Base-by-base conservation (phyloP, 2,329 filamentous ascomycete species). In the Colletotrichum liriopes region DNA sequence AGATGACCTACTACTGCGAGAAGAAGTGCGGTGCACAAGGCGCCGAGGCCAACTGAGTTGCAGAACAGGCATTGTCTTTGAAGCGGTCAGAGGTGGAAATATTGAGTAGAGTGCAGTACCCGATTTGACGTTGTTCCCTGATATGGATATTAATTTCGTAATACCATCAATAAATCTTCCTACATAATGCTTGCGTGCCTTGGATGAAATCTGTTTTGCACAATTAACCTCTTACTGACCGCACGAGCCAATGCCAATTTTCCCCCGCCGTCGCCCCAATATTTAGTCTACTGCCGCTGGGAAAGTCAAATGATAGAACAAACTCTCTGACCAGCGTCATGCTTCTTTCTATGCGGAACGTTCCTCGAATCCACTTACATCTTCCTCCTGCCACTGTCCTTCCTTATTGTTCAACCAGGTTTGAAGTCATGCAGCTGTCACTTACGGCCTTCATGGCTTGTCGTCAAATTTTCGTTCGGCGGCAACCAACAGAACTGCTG, bases 21-120 rank as follows among this genome's bases (percentile, higher is more conserved):
- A 71, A 75, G 52, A 71, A 74, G 60, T 75, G 73, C 8, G 71
- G 74, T 43, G 49, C 71, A 0, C 26, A 75, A 49, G 74, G 73
- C 14, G 32, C 74, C 6, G 74, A 75, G 52, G 73, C 74, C 12
- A 70, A 69, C 67, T 74, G 39, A 43, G 29, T 8, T 32, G n/a
- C 1, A 7, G 2, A 37, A 7, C 23, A 2, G 32, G 12, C n/a
- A n/a, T 5, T 11, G 14, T 1, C 6, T 5, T 58, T 1, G 35
- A 14, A 11, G 9, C 12, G n/a, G 1, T 16, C n/a, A 41, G 5
- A 2, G 6, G 5, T 26, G 14, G 14, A 16, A 5, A 12, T 58
- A 12, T 4, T 16, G n/a, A 8, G 12, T 23, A 8, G 11, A 20
- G 12, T 2, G 54, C 26, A 5, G 20, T 23, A 8, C 4, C 32